A percentile compares a stretch with the other conserved stretches of the same genome.
Conservation (phyloP, 169 alveolate species). For the Babesia caballi region DNA sequence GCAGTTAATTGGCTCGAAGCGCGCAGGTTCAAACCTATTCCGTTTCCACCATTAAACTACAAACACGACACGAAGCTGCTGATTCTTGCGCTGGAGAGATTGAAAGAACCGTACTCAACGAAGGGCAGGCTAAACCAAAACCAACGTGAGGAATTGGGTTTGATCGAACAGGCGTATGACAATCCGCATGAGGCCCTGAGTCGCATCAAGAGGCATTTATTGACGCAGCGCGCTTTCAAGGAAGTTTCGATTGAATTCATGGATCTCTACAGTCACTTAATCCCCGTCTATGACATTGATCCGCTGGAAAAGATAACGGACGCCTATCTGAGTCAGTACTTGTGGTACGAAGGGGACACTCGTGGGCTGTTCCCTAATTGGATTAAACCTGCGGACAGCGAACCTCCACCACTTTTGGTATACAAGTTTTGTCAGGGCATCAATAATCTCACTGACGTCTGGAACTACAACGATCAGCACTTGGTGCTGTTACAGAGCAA, state of each 20-base stretch:
- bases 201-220: slow-evolving; percentile 97
- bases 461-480: slow-evolving; percentile 93
- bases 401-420: slow-evolving; percentile 99
- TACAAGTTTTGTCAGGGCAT: slow-evolving; percentile 99
- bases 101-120: slow-evolving; percentile 96
- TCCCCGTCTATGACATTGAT: slow-evolving; percentile 99
- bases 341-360: slow-evolving; percentile 99
- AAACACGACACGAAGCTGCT: slow-evolving; percentile 99
- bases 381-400: slow-evolving; percentile 99
- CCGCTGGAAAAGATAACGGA: slow-evolving; percentile 99
- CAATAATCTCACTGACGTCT: slow-evolving; percentile 95
- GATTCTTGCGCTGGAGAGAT: slow-evolving; percentile 96
- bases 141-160: slow-evolving; percentile 98
- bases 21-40: slow-evolving; percentile 97
- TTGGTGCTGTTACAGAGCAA: slow-evolving; percentile 92
- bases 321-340: slow-evolving; percentile 99
- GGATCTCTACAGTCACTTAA: slow-evolving; percentile 97
- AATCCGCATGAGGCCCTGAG: slow-evolving; percentile 99
- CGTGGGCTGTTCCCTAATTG: slow-evolving; percentile 99
- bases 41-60: slow-evolving; percentile 99
- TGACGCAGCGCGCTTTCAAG: slow-evolving; percentile 98
- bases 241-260: slow-evolving; percentile 97
- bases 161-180: slow-evolving; percentile 99
- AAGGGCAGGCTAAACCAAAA: slow-evolving; percentile 96
- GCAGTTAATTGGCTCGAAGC: slow-evolving; percentile 99